Base-by-base conservation (phyloP, 345 rosid species). In the Arabis hirsuta region DNA sequence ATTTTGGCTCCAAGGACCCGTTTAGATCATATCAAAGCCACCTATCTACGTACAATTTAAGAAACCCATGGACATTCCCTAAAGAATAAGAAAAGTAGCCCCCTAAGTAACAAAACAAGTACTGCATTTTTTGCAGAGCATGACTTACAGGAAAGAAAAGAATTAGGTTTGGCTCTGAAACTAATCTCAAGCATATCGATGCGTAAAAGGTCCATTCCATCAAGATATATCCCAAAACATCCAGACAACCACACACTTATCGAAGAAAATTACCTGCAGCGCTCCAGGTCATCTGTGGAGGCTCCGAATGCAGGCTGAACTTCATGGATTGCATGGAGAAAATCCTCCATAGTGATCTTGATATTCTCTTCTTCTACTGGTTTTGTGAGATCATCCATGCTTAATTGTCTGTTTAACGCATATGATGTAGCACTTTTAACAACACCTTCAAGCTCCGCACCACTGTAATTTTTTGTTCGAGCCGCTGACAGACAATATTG, bases 391-490 rank as follows among this genome's bases (percentile, higher is more conserved):
- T 96, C 98, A 63, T 96, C 97, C 78, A 92, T 85, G 81, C 95
- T 90, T 71, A 90, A 64, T 78, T 92, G 99, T 81, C 99, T 88
- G 81, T 96, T 92, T 75, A 92, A 53, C 12, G 99, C 99, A 88
- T 65, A 96, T 34, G 99, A 96, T 55, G 94, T 96, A 2, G 98
- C 99, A 85, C 99, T 92, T 85, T 92, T 96, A 24, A 90, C 99
- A 79, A 87, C 96, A 74, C 97, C 99, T 84, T 96, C 99, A 74
- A 96, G 95, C 81, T 96, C 99, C 6, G 99, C 99, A 47, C 99
- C 99, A 79, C 99, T 92, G 64, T 83, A 96, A 73, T 96, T 96
- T 78, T 96, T 96, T 14, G 98, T 88, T 64, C 96, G 91, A 78
- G 98, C 97, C 82, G 99, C 98, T 96, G 91, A 69, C 69, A 41